Conservation (phyloP, 192 early-diverging fungal genomes). For the Coemansia sp. region DNA sequence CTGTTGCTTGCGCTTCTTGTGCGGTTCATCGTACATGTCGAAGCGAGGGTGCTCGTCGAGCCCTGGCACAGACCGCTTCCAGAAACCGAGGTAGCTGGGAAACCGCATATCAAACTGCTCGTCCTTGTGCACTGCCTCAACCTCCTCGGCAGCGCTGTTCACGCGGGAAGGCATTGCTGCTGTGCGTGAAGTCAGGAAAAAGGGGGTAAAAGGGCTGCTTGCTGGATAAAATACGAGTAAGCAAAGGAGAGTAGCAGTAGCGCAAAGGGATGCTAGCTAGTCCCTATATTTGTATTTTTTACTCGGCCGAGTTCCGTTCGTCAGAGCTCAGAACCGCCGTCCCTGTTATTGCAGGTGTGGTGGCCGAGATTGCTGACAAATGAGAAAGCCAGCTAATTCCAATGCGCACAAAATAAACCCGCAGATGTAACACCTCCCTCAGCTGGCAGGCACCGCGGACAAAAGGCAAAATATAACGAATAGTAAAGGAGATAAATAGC, state of each 20-base stretch:
- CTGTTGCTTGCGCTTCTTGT: conserved; percentile 81
- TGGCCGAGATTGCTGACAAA: too few species aligned
- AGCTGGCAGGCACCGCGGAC: too few species aligned
- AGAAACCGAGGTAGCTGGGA: conserved; percentile 75
- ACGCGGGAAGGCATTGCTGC: conserved; percentile 37
- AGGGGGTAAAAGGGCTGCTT: neutral
- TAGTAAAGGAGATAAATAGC: too few species aligned
- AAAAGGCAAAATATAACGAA: too few species aligned
- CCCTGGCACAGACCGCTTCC: conserved; percentile 74
- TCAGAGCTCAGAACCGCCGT: too few species aligned
- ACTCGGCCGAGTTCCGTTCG: too few species aligned
- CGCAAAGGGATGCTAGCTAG: too few species aligned
- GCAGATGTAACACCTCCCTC: too few species aligned
- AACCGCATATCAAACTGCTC: conserved; percentile 62
- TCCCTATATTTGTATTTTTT: too few species aligned
- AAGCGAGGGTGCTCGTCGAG: conserved; percentile 69
- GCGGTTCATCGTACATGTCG: conserved; percentile 92
- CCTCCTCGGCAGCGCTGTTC: conserved; percentile 16
- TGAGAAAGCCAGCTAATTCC: too few species aligned
- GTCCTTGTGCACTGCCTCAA: conserved; percentile 40
- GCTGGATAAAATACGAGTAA: neutral
- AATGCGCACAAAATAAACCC: too few species aligned
- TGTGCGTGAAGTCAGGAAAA: neutral
- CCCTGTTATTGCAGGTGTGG: too few species aligned
- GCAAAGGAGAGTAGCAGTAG: neutral